A percentile compares a stretch with the other conserved stretches of the same genome.
Conservation (phyloP, 2,329 filamentous ascomycete genomes). For the Arachnomyces sp. region DNA sequence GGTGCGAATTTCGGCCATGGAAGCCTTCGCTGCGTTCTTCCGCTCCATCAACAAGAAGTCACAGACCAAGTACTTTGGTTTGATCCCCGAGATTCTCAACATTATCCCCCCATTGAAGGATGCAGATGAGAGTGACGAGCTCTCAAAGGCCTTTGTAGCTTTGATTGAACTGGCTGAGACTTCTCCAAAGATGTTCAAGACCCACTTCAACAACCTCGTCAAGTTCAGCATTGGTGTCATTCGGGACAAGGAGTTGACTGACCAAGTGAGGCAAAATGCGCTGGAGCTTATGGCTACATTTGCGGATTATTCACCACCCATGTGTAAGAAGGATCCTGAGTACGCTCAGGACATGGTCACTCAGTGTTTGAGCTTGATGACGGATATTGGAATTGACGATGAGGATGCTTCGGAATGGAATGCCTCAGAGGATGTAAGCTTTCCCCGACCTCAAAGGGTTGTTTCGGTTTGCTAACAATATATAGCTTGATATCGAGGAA, state of each 20-base stretch:
- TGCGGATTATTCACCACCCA: conserved; percentile 83
- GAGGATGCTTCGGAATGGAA: conserved; percentile 95
- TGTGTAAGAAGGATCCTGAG: conserved; percentile 89
- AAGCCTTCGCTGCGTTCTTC: conserved; percentile 96
- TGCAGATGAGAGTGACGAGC: conserved; percentile 77
- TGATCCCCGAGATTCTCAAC: conserved; percentile 88
- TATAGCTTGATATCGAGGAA: conserved; percentile 81
- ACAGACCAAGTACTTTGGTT: conserved; percentile 76
- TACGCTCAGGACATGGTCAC: conserved; percentile 97
- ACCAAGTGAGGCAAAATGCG: conserved; percentile 86
- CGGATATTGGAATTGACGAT: conserved; percentile 87
- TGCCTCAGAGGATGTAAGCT: conserved; percentile 73
- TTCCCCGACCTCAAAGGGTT: not conserved
- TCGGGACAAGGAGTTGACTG: conserved; percentile 88
- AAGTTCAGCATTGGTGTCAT: conserved; percentile 90
- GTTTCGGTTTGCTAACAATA: conserved; percentile 13
- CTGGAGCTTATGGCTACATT: conserved; percentile 97
- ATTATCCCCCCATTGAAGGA: conserved; percentile 93
- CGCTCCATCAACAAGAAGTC: conserved; percentile 79
- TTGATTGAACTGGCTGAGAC: conserved; percentile 91
- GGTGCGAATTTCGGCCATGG: conserved; percentile 90
- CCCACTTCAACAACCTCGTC: conserved; percentile 84
- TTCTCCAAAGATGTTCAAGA: conserved; percentile 96
- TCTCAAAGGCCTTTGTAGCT: conserved; percentile 81
- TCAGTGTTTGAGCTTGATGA: conserved; percentile 96